These are phyloP conservation scores for Coemansia sp. DNA, from an alignment of 192 early-diverging fungal genomes.

Conservation along the genomic window DNA sequence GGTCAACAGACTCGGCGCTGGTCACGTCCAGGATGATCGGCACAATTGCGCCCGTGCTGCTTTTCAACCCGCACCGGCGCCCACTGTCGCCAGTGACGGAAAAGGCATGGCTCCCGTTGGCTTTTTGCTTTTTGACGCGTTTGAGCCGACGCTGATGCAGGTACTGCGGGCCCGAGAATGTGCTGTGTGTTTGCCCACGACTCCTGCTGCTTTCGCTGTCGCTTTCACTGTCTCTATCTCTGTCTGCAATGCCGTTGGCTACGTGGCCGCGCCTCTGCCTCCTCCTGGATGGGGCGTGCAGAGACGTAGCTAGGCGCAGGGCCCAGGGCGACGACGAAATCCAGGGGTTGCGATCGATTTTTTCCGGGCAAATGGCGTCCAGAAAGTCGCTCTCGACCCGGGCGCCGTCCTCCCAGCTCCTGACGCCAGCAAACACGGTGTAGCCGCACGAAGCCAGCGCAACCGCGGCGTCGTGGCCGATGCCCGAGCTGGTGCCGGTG, in stretches of 20 bases:
- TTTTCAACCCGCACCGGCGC: background rate
- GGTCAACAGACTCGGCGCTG: slow-evolving; percentile 36
- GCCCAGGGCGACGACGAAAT: slow-evolving; percentile 6
- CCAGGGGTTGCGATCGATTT: slow-evolving; percentile 28
- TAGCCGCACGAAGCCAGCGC: slow-evolving; percentile 51
- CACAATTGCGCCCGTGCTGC: slow-evolving; percentile 20
- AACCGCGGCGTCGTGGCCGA: slow-evolving; percentile 55
- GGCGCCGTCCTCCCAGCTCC: slow-evolving; percentile 53
- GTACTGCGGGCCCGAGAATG: background rate
- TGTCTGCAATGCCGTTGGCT: background rate
- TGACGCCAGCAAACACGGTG: slow-evolving; percentile 58
- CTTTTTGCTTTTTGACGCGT: slow-evolving; percentile 11
- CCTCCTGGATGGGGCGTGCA: background rate
- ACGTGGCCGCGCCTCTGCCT: background rate
- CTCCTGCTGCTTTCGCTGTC: slow-evolving; percentile 1
- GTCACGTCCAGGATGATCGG: slow-evolving; percentile 55
- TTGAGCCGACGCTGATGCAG: slow-evolving; percentile 21
- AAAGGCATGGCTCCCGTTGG: background rate
- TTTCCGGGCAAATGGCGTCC: slow-evolving; percentile 18
- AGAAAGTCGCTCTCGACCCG: slow-evolving; percentile 46
- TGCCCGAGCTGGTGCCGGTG: slow-evolving; percentile 56
- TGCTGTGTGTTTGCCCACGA: background rate
- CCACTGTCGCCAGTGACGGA: background rate
- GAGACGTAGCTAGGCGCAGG: background rate
- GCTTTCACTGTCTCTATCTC: background rate